Base-by-base conservation (phyloP, 202 grass and related monocot genomes). In the Dendrocalamus latiflorus region DNA sequence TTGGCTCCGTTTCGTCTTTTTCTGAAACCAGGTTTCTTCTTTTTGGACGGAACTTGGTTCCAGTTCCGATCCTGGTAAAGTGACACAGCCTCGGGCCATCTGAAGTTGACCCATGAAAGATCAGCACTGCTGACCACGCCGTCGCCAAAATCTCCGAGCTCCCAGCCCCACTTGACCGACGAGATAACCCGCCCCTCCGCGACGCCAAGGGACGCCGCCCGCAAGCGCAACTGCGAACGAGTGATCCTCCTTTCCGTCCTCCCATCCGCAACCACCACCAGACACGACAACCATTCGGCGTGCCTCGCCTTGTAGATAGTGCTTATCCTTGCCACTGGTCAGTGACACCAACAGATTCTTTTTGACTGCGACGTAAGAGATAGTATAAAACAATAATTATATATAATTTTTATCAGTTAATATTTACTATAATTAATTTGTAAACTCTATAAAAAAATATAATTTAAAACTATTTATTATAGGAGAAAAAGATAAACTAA, bases 161-260 rank as follows among this genome's bases (percentile, higher is more conserved):
- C 45, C 42, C 1, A 10, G 17, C 76, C 58, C 70, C 30, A 50
- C 70, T 50, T 5, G 30, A 30, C 13, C 3, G 11, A 14, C 25
- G 24, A 60, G 26, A 22, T 1, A 66, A 28, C 17, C n/a, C 60
- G 60, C 4, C 83, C 73, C 59, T n/a, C 64, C 42, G 5, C 54
- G 24, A 56, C 66, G 42, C 73, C 66, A 86, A 78, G 67, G 59
- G 88, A n/a, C 72, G 67, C 38, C 6, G 11, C 60, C 25, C 0
- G 26, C 44, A 4, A 65, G 21, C 14, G 9, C 60, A 12, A 30
- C 33, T 6, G 58, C 25, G 60, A 12, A 30, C 0, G 30, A 30
- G 20, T 24, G 28, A 36, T 51, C 61, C 34, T 51, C 61, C 34
- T 30, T 8, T 10, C 34, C 20, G 60, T 50, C 26, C 44, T 15